These are phyloP conservation scores for Fistulinella cinereoalba DNA, from an alignment of 1,284 basidiomycete genomes.

Conservation along the genomic window DNA sequence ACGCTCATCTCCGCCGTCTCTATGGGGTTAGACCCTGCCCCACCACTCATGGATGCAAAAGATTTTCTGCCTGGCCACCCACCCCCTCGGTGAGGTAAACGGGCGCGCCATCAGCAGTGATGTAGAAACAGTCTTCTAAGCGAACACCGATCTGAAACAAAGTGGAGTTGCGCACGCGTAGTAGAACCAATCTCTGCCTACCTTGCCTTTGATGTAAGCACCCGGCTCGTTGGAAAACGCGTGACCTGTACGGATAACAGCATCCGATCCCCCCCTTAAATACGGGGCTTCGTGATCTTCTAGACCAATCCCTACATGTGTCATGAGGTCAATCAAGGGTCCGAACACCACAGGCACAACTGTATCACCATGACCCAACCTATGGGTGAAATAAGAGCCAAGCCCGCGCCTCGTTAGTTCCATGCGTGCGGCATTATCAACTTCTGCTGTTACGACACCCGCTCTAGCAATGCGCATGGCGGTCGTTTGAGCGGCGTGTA, in stretches of 20 bases:
- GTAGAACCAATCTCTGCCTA: slow-evolving; percentile 31
- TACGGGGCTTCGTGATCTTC: slow-evolving; percentile 83
- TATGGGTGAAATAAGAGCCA: slow-evolving; percentile 72
- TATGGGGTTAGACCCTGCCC: slow-evolving; percentile 12
- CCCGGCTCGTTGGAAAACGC: slow-evolving; percentile 85
- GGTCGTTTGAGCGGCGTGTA: slow-evolving; percentile 60
- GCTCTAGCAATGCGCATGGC: slow-evolving; percentile 51
- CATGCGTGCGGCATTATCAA: slow-evolving; percentile 68
- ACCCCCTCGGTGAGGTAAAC: slow-evolving; percentile 60
- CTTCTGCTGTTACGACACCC: slow-evolving; percentile 50
- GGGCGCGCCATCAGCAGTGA: slow-evolving; percentile 52
- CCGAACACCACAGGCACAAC: slow-evolving; percentile 2
- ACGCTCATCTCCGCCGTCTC: slow-evolving; percentile 22
- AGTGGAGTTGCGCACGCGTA: slow-evolving; percentile 1
- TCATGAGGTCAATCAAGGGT: slow-evolving; percentile 15
- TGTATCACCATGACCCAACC: slow-evolving; percentile 69
- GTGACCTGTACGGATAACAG: slow-evolving; percentile 60
- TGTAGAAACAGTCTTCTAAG: slow-evolving; percentile 80
- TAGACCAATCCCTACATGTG: slow-evolving; percentile 66
- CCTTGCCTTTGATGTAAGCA: slow-evolving; percentile 74
- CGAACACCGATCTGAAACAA: slow-evolving; percentile 62
- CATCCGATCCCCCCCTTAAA: slow-evolving; percentile 64
- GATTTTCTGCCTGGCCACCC: slow-evolving; percentile 54
- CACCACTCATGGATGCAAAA: slow-evolving; percentile 47
- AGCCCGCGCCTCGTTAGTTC: slow-evolving; percentile 49